Evolutionary conservation across 331 rosid genomes (phyloP), one percentile per base, ranked within the genome.

Genomic region (Rosa hybrid): DNA sequence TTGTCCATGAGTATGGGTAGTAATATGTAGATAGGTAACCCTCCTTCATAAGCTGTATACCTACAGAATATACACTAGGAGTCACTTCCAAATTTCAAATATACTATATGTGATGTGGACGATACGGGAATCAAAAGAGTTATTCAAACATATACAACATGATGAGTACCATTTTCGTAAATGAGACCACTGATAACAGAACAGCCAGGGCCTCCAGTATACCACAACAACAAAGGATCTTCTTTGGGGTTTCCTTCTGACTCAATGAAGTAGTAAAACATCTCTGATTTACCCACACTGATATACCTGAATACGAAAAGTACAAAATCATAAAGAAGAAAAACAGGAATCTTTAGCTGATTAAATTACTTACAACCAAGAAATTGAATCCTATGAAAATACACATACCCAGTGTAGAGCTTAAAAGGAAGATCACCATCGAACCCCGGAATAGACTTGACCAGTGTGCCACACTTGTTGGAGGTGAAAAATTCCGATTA

Each of bases 371-470:
- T 25, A 13, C 34, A 60, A 60, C 39, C 68, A 63, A 27, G 20
- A 63, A 59, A 63, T 13, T 12, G 20, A 27, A 30, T 59, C 34
- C 5, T 0, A 4, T 0, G 21, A 34, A 59, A 59, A 1, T 13
- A 38, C 23, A 38, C 71, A 13, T 53, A 81, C 71, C 74, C 82
- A 11, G 82, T 79, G 16, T 71, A 56, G 50, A 79, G 82, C 14
- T 30, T 79, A 13, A 79, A 79, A 48, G 82, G 82, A 53, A 79
- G 77, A 9, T 79, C 82, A 25, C 82, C 82, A 30, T 71, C 82
- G 62, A 56, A 79, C 4, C 77, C 82, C 6, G 82, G 82, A 23
- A 79, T 8, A 5, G 70, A 23, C 48, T 73, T 79, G 46, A 71
- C 77, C 18, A 79, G 34, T 1, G 77, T 79, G 38, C 62, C 82